phyloP scores from a whole-genome alignment of 2,329 filamentous ascomycete species.

The Hawksworthiomyces lignivorus region DNA sequence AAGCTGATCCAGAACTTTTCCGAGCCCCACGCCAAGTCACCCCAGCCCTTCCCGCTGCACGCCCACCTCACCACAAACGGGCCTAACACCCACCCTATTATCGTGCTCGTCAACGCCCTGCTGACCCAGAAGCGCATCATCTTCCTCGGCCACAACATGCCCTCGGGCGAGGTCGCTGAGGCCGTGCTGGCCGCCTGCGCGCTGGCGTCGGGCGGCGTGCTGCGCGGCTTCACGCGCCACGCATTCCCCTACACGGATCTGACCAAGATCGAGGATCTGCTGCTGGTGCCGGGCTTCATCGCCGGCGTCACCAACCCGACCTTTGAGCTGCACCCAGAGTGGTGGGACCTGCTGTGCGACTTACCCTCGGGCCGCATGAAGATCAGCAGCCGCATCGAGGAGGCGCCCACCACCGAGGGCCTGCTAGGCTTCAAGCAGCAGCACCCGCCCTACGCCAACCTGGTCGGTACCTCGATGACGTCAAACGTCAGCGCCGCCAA shows the following conservation, averaged over 20 bases:
- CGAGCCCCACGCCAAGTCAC: conserved; percentile 69
- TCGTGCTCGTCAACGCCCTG: conserved; percentile 88
- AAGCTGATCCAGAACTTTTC: conserved; percentile 96
- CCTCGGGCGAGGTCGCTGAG: conserved; percentile 92
- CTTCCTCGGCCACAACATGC: conserved; percentile 90
- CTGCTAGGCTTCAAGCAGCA: conserved; percentile 82
- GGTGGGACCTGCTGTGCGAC: conserved; percentile 97
- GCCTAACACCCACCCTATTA: conserved; percentile 82
- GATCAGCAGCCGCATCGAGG: conserved; percentile 82
- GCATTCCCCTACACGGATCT: conserved; percentile 97
- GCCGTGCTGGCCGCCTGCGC: conserved; percentile 97
- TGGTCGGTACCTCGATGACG: conserved; percentile 33
- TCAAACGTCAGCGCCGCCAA: conserved; percentile 31
- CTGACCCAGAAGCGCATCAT: conserved; percentile 95
- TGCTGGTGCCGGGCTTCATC: conserved; percentile 95
- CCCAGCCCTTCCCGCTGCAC: conserved; percentile 78
- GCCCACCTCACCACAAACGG: conserved; percentile 91
- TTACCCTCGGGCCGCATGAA: conserved; percentile 87
- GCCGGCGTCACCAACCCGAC: conserved; percentile 96
- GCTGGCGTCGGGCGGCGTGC: conserved; percentile 81
- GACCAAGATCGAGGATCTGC: conserved; percentile 91
- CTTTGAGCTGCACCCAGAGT: conserved; percentile 89
- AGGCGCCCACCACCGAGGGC: conserved; percentile 74
- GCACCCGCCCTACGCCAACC: conserved; percentile 48
- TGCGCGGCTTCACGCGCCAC: conserved; percentile 89